phyloP scores from a whole-genome alignment of 2,329 filamentous ascomycete species.

The Pseudogymnoascus sp. region DNA sequence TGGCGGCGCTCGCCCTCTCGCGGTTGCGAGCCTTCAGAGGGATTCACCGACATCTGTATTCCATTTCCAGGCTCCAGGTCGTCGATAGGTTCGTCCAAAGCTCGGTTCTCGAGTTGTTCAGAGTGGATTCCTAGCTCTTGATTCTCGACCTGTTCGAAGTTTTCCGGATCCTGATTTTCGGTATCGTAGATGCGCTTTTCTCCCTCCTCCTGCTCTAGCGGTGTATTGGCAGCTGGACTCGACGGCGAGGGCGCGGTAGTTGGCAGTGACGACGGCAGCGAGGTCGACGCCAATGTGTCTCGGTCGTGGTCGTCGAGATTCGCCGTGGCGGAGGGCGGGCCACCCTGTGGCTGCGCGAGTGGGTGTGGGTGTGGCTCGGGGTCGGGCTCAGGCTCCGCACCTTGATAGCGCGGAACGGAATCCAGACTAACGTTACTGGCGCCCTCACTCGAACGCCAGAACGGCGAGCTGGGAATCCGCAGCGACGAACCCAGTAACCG shows the following conservation, averaged over 20 bases:
- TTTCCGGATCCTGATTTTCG: neutral
- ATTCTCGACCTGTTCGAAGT: neutral
- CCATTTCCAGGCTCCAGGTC: neutral
- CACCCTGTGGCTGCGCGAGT: neutral
- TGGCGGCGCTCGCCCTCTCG: conserved; percentile 27
- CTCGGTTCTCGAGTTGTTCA: conserved; percentile 6
- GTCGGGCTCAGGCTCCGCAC: neutral
- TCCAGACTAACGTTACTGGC: neutral
- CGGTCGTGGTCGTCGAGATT: neutral
- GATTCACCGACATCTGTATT: neutral
- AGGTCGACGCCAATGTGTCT: neutral
- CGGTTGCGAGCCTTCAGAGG: conserved; percentile 14
- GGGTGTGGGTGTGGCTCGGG: neutral
- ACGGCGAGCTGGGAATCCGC: neutral
- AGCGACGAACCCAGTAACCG: neutral
- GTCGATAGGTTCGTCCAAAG: neutral
- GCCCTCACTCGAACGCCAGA: neutral
- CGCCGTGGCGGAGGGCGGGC: neutral
- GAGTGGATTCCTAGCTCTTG: neutral
- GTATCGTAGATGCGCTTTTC: neutral
- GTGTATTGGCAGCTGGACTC: neutral
- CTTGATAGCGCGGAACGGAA: neutral
- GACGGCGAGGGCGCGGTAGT: neutral
- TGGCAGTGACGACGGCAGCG: neutral
- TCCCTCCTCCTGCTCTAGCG: neutral